phyloP scores from a whole-genome alignment of 2,329 filamentous ascomycete genomes.

The Cadophora sp. region DNA sequence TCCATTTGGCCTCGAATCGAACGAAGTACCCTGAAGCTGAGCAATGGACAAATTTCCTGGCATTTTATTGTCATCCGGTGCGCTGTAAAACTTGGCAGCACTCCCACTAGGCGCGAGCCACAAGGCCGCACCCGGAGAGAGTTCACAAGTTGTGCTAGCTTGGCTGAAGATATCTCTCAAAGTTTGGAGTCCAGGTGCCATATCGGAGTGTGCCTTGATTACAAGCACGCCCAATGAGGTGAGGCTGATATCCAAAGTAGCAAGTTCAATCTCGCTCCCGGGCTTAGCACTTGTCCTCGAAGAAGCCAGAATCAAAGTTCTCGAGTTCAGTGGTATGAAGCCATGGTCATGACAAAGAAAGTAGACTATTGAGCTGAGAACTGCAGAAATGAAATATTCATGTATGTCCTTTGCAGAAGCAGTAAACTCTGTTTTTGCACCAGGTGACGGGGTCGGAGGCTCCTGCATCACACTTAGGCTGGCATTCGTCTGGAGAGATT shows the following conservation, averaged over 20 bases:
- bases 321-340: constrained; percentile 45
- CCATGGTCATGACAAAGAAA: constrained; percentile 44
- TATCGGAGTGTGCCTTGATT: constrained; percentile 43
- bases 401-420: constrained; percentile 42
- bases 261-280: constrained; percentile 38
- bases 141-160: constrained; percentile 15
- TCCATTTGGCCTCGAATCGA: constrained; percentile 27
- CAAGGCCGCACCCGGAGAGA: constrained; percentile 38
- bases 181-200: constrained; percentile 38
- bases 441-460: constrained; percentile 35
- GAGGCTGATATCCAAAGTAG: constrained; percentile 44
- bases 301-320: constrained; percentile 42
- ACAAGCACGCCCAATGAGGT: constrained; percentile 45
- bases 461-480: constrained; percentile 35
- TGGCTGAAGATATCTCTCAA: constrained; percentile 24
- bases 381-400: constrained; percentile 45
- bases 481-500: constrained; percentile 33
- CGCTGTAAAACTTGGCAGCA: constrained; percentile 42
- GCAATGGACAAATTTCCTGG: constrained; percentile 30
- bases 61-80: constrained; percentile 35
- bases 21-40: constrained; percentile 32
- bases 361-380: constrained; percentile 43
- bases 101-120: constrained; percentile 45
- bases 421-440: constrained; percentile 33
- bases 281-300: constrained; percentile 21